Evolutionary conservation across 2,329 filamentous ascomycete genomes (phyloP).

Genomic region (Pestalotiopsis sp.): DNA sequence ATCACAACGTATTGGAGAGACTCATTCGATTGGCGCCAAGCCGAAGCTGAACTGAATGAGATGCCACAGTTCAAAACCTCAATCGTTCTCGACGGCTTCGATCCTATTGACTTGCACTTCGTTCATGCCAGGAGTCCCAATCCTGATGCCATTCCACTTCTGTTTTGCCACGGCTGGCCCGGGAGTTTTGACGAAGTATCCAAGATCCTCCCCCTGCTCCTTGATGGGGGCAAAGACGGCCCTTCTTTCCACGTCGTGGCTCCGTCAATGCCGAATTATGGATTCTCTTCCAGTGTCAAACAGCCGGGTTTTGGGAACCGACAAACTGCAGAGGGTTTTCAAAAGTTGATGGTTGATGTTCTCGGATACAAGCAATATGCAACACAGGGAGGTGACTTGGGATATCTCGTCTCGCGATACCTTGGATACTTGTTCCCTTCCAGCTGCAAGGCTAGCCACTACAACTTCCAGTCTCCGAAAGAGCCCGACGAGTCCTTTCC

Average conservation of each 20-base stretch:
- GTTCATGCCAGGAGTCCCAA: conserved; percentile 54
- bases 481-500: conserved; percentile 11
- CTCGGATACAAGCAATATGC: conserved; percentile 62
- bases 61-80: conserved; percentile 60
- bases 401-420: conserved; percentile 63
- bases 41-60: conserved; percentile 61
- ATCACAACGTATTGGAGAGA: conserved; percentile 60
- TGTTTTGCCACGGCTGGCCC: conserved; percentile 46
- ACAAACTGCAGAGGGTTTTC: conserved; percentile 62
- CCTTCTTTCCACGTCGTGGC: conserved; percentile 50
- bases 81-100: conserved; percentile 61
- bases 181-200: conserved; percentile 63
- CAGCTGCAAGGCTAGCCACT: conserved; percentile 60
- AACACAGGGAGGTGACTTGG: conserved; percentile 71
- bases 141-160: conserved; percentile 36
- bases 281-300: conserved; percentile 40
- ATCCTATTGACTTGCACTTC: conserved; percentile 63
- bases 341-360: conserved; percentile 59
- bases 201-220: conserved; percentile 50
- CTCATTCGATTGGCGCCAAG: conserved; percentile 62
- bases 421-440: conserved; percentile 64
- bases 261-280: conserved; percentile 49
- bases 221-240: conserved; percentile 21
- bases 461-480: conserved; percentile 7
- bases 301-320: conserved; percentile 56